Base-by-base conservation (phyloP, 2,329 filamentous ascomycete species). In the Diplodia mutila region DNA sequence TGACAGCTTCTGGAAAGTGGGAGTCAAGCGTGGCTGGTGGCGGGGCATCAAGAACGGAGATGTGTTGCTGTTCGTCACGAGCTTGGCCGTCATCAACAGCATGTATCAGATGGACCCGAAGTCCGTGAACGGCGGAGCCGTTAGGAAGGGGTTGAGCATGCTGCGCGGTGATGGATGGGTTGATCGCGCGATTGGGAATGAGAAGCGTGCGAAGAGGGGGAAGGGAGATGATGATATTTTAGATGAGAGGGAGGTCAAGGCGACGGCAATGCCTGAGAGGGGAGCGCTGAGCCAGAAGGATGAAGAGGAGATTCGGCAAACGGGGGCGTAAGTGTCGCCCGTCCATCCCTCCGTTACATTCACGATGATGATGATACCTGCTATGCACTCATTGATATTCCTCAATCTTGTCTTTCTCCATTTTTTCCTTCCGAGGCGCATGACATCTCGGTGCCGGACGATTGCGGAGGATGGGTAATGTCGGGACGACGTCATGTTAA, bases 21-120 rank as follows among this genome's bases (percentile, higher is more conserved):
- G 94, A n/a, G 87, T 91, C 66, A 98, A 98, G 87, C 84, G 90
- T 39, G 87, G 92, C 1, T 93, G 93, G 88, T 97, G 94, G 93
- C 88, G 86, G 71, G 92, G 92, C 12, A 85, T 95, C 76, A 87
- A 86, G 73, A 91, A 92, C 46, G 93, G 93, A 0, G 94, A 98
- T 79, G 87, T 97, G 5, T 87, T 90, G 81, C 82, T 98, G 3
- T 94, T 98, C 75, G 90, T 94, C 18, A 79, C 88, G 21, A 91
- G 92, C 57, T 83, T 97, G 80, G 91, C 92, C 73, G 79, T 94
- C 21, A 88, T 94, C 21, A 92, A 93, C 67, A 86, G 87, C 9
- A 87, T 95, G 1, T 92, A 94, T 74, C 92, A 96, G 81, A 82
- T 85, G 29, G 86, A 90, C 66, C 89, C 90, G 0, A 81, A 82